Evolutionary conservation across 495 filamentous ascomycete species (phyloP).

Genomic region (Tetracladium marchalianum): DNA sequence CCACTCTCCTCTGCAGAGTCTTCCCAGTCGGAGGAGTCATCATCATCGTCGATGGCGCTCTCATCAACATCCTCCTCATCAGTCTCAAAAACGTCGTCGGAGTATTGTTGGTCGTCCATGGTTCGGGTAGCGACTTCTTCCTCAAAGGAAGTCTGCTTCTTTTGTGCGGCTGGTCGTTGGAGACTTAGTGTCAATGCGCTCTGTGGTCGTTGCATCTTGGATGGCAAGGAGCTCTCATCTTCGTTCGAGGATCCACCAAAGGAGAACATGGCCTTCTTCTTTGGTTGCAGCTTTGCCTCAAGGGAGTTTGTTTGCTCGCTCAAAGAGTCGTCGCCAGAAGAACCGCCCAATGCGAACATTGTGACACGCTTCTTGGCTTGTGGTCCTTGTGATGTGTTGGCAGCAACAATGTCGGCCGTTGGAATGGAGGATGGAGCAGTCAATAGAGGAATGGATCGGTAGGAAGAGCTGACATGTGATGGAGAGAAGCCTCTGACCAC

Average conservation of each 20-base stretch:
- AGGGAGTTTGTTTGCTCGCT: slow-evolving; percentile 32
- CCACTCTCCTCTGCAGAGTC: slow-evolving; percentile 85
- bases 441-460: slow-evolving; percentile 42
- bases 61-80: slow-evolving; percentile 63
- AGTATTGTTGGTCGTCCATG: slow-evolving; percentile 45
- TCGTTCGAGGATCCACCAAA: slow-evolving; percentile 76
- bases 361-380: slow-evolving; percentile 38
- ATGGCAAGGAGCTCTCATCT: slow-evolving; percentile 70
- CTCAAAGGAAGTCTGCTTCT: slow-evolving; percentile 81
- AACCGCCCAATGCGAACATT: slow-evolving; percentile 46
- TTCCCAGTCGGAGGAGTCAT: slow-evolving; percentile 83
- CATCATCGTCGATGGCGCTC: slow-evolving; percentile 80
- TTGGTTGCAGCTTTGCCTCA: slow-evolving; percentile 33
- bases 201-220: slow-evolving; percentile 43
- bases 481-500: slow-evolving; percentile 85
- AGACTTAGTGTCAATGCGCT: slow-evolving; percentile 46
- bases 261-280: slow-evolving; percentile 61
- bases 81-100: slow-evolving; percentile 64
- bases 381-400: slow-evolving; percentile 30
- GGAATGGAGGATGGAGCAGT: slow-evolving; percentile 38
- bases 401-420: slow-evolving; percentile 17
- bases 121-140: slow-evolving; percentile 61
- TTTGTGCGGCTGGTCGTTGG: slow-evolving; percentile 29
- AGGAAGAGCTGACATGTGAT: slow-evolving; percentile 62
- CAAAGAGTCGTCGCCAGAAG: slow-evolving; percentile 36